Evolutionary conservation across 73 alveolate genomes (phyloP), one percentile per base, ranked within the genome.

Genomic region (Diophrys sp.): DNA sequence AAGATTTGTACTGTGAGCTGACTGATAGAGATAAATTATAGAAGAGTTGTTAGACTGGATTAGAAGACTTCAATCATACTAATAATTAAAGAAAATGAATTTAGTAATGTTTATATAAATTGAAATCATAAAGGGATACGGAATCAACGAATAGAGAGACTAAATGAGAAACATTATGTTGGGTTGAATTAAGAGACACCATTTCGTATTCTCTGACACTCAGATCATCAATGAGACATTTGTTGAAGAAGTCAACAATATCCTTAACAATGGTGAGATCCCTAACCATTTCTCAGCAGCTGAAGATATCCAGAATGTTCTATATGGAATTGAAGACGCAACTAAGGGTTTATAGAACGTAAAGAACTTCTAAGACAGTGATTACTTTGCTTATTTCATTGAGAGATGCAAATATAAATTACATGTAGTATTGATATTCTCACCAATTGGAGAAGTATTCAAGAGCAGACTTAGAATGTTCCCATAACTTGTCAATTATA

Each of bases 401-500:
- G 82, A 91, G 33, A 87, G 93, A 73, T 94, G 90, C 29, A 83
- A 82, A 82, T 78, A 86, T 27, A 91, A 89, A 77, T 77, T 94
- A 33, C 97, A 94, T 87, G 93, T 94, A 27, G 95, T 95, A 70
- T 62, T 97, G 66, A 96, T 98, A n/a, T 86, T 97, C 96, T 94
- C 99, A 1, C 99, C 99, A 25, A 96, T 97, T 71, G 99, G 99
- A 29, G 98, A 96, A 82, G 93, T 89, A 77, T 97, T 97, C 83
- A 95, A 95, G 69, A 94, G 97, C 76, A 85, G 99, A 70, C 89
- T 84, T 23, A 95, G 99, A 67, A 97, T 96, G 99, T 97, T 97
- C 98, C 99, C 99, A 0, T 95, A 99, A 23, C 87, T 97, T 78
- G 99, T 97, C 34, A 97, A 97, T 87, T 96, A 99, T 85, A 91